Percentiles rank a stretch among this genome's conserved stretches.
Evolutionary conservation across 768 basidiomycete species (phyloP).

Genomic region (Mycena galericulata): DNA sequence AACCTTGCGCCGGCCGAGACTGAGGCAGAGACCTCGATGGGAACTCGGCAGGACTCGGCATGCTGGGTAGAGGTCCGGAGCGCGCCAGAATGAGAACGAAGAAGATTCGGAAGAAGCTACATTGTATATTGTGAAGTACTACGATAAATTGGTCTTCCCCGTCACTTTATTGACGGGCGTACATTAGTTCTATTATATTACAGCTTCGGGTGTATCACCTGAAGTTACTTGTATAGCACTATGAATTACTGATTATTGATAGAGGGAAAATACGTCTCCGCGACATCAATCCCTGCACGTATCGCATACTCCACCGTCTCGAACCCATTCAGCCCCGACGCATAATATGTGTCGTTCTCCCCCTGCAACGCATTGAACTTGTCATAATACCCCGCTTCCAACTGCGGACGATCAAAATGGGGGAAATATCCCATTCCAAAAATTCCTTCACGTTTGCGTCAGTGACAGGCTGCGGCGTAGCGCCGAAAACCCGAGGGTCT

Average conservation of each 20-base stretch:
- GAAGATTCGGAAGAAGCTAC: too few relatives aligned
- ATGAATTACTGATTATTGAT: constrained; percentile 13
- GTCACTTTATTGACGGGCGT: too few relatives aligned
- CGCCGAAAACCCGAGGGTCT: neutral
- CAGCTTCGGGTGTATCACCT: constrained; percentile 1
- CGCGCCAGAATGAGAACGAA: too few relatives aligned
- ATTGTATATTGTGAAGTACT: too few relatives aligned
- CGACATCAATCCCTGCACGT: constrained; percentile 17
- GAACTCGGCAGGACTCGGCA: too few relatives aligned
- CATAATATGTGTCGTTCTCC: constrained; percentile 15
- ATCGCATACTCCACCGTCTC: constrained; percentile 18
- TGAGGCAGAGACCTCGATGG: too few relatives aligned
- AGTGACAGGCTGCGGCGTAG: constrained; percentile 9
- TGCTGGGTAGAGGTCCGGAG: too few relatives aligned
- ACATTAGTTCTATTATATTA: too few relatives aligned
- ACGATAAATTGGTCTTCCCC: too few relatives aligned
- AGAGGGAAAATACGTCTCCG: constrained; percentile 14
- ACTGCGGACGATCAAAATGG: constrained; percentile 10
- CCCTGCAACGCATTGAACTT: constrained; percentile 16
- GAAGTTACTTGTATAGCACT: constrained; percentile 13
- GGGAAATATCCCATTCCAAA: constrained; percentile 16
- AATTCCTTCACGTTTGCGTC: constrained; percentile 16
- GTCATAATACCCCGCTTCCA: constrained; percentile 14
- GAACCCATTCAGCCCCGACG: constrained; percentile 19
- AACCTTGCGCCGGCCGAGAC: too few relatives aligned